Percentiles rank a stretch among this genome's conserved stretches.
These are phyloP conservation scores for Eucalyptus sp. DNA, from an alignment of 345 rosid species.

Conservation along the genomic window DNA sequence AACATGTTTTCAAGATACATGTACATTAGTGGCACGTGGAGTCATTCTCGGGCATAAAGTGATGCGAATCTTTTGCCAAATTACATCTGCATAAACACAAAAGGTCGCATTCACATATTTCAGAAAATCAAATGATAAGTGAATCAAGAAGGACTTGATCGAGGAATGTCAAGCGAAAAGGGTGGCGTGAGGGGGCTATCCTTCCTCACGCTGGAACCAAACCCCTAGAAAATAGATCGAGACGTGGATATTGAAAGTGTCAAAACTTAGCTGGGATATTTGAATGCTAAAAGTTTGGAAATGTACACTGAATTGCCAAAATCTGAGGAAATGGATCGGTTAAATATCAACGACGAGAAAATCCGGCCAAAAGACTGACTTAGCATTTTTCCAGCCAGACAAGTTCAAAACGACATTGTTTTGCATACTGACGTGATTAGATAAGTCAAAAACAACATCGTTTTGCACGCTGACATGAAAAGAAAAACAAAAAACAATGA, in stretches of 20 bases:
- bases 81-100: background rate
- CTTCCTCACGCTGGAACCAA: background rate
- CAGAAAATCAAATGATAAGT: background rate
- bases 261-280: no score
- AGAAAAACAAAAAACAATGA: accelerated
- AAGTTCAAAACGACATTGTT: no score
- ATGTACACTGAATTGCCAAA: accelerated
- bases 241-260: no score
- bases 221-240: background rate
- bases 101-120: background rate
- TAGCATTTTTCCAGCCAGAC: no score
- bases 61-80: background rate
- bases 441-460: accelerated
- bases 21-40: background rate
- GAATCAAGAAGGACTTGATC: background rate
- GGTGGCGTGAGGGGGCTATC: background rate
- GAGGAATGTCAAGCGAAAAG: background rate
- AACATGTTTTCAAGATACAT: background rate
- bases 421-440: accelerated
- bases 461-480: accelerated
- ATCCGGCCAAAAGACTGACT: no score
- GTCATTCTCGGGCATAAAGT: background rate
- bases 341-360: accelerated
- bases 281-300: no score
- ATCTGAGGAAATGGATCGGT: accelerated